A percentile compares a stretch with the other conserved stretches of the same genome.
These are phyloP conservation scores for Lepidopterella palustris DNA, from an alignment of 495 filamentous ascomycete genomes.

Conservation along the genomic window DNA sequence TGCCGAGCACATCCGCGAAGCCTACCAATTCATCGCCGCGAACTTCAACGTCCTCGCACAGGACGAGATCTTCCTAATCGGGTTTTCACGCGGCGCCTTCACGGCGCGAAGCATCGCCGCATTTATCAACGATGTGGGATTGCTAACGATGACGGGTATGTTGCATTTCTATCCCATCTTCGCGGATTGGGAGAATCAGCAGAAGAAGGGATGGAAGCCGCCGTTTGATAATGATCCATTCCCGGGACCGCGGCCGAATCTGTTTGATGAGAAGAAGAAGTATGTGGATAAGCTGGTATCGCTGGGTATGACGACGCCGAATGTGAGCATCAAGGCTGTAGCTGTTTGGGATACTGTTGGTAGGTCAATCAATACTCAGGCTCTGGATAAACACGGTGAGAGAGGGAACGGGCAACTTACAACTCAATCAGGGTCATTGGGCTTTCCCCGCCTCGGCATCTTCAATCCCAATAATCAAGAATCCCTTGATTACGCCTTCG, in stretches of 20 bases:
- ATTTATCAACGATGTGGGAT: conserved; percentile 53
- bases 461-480: not conserved
- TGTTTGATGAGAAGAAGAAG: not conserved
- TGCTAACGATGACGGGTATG: conserved; percentile 50
- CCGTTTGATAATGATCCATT: not conserved
- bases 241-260: not conserved
- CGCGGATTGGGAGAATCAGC: not conserved
- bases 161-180: not conserved
- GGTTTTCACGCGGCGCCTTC: conserved; percentile 67
- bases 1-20: conserved; percentile 45
- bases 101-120: conserved; percentile 57
- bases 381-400: not conserved
- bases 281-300: not conserved
- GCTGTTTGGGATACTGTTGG: conserved; percentile 34
- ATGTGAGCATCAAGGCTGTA: conserved; percentile 31
- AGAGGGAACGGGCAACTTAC: not conserved
- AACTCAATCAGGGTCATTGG: not conserved
- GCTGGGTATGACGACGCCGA: conserved; percentile 18
- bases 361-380: not conserved
- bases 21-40: conserved; percentile 56
- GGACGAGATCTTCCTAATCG: conserved; percentile 61
- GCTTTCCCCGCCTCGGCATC: not conserved
- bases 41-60: conserved; percentile 51
- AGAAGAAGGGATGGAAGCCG: not conserved
- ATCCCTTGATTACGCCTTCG: not conserved